Conservation (phyloP, 192 early-diverging fungal species). For the Paraglomus brasilianum region DNA sequence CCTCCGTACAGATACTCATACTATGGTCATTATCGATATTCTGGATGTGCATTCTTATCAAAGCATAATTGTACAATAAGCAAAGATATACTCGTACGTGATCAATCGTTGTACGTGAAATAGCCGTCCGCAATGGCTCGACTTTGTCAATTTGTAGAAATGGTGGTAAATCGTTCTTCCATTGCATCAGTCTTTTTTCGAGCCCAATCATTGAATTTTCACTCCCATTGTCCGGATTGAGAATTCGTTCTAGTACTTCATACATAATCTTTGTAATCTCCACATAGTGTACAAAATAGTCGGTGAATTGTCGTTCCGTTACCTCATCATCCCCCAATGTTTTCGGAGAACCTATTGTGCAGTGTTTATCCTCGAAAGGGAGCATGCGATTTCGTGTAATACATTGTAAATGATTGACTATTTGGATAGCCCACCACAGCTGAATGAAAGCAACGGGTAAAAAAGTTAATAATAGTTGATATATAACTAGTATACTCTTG, state of each 20-base stretch:
- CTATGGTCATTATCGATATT: neutral
- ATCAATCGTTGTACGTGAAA: constrained; percentile 15
- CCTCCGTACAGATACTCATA: neutral
- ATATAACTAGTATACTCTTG: too few species aligned
- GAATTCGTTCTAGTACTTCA: constrained; percentile 11
- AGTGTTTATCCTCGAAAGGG: constrained; percentile 6
- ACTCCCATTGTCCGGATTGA: neutral
- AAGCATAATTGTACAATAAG: constrained; percentile 25
- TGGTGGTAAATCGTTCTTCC: constrained; percentile 17
- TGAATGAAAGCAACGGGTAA: neutral
- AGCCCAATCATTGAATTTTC: neutral
- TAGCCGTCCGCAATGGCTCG: neutral
- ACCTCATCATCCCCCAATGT: neutral
- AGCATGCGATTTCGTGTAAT: neutral
- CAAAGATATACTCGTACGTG: constrained; percentile 17
- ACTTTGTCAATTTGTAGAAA: neutral
- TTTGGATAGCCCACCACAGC: constrained; percentile 23
- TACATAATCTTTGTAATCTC: constrained; percentile 20
- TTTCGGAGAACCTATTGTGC: constrained; percentile 6
- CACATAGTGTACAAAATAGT: constrained; percentile 4
- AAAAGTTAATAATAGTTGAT: too few species aligned
- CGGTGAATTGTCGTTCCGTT: neutral
- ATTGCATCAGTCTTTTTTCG: neutral
- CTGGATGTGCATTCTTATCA: constrained; percentile 18
- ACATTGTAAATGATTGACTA: constrained; percentile 19